Evolutionary conservation across 768 basidiomycete species (phyloP).

Genomic region (Leccinum olivaceopallidum): DNA sequence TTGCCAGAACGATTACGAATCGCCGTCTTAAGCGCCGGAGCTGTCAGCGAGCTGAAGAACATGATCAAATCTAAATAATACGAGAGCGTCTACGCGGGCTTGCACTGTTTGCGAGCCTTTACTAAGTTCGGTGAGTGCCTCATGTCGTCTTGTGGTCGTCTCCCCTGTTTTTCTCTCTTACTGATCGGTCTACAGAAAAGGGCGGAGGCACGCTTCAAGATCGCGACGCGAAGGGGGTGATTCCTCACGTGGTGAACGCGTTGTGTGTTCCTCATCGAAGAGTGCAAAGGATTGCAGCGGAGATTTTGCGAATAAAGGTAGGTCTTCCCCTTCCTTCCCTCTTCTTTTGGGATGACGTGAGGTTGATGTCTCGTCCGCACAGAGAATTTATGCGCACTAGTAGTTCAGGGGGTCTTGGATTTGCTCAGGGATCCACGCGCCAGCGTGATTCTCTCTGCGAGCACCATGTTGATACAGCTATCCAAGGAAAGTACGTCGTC

Average conservation of each 20-base stretch:
- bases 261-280: conserved; percentile 17
- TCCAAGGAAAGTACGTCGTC: no score
- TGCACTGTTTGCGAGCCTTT: conserved; percentile 26
- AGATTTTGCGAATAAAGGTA: conserved; percentile 2
- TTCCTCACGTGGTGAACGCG: conserved; percentile 16
- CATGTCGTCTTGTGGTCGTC: background rate
- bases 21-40: conserved; percentile 14
- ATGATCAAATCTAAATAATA: conserved; percentile 17
- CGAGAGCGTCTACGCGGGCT: conserved; percentile 16
- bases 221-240: conserved; percentile 6
- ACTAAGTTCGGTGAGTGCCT: conserved; percentile 18
- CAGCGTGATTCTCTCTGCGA: no score
- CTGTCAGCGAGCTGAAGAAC: conserved; percentile 11
- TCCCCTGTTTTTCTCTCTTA: background rate
- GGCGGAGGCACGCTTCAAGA: background rate
- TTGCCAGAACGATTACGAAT: conserved; percentile 17
- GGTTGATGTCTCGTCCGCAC: no score
- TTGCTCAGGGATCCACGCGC: no score
- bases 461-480: no score
- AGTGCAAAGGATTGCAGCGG: conserved; percentile 20
- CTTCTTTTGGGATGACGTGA: no score
- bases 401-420: no score
- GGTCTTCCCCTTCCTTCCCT: no score
- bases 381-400: no score
- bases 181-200: conserved; percentile 3